These are phyloP conservation scores for Chlamydomonas sphaeroides DNA, from an alignment of 139 green algal genomes.

Conservation along the genomic window DNA sequence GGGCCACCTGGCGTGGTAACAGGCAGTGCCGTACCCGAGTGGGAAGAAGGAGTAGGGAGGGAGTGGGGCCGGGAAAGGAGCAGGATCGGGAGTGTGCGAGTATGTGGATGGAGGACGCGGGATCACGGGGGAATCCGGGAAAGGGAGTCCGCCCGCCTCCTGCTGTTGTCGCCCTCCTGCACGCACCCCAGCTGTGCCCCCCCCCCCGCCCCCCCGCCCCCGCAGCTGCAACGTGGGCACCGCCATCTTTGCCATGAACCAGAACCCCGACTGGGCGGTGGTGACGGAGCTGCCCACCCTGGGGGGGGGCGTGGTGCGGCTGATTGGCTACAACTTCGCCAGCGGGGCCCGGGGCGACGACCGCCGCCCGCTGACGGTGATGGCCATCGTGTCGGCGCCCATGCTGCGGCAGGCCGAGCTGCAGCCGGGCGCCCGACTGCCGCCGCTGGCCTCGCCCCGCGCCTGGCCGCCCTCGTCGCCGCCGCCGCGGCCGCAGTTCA, in stretches of 20 bases:
- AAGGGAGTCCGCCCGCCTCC: too few species aligned
- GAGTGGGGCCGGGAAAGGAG: too few species aligned
- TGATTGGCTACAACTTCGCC: slow-evolving; percentile 20
- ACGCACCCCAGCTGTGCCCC: not conserved
- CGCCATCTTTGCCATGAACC: not conserved
- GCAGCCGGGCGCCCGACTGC: not conserved
- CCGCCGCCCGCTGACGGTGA: slow-evolving; percentile 3
- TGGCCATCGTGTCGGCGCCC: not conserved
- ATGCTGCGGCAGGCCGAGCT: not conserved
- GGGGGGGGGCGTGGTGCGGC: not conserved
- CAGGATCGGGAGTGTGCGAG: too few species aligned
- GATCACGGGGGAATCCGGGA: too few species aligned
- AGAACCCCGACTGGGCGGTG: not conserved
- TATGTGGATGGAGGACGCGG: too few species aligned
- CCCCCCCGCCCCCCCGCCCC: not conserved
- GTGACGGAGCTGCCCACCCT: slow-evolving; percentile 1
- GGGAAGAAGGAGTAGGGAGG: too few species aligned
- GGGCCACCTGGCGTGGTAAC: too few species aligned
- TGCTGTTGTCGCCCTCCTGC: too few species aligned
- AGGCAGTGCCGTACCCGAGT: too few species aligned
- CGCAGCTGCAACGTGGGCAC: slow-evolving; percentile 19
- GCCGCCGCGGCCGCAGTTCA: not conserved
- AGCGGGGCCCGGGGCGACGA: slow-evolving; percentile 7
- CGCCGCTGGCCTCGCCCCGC: not conserved
- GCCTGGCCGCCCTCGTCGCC: not conserved